Evolutionary conservation across 2,329 filamentous ascomycete genomes (phyloP).

Genomic region (Cadophora malorum): DNA sequence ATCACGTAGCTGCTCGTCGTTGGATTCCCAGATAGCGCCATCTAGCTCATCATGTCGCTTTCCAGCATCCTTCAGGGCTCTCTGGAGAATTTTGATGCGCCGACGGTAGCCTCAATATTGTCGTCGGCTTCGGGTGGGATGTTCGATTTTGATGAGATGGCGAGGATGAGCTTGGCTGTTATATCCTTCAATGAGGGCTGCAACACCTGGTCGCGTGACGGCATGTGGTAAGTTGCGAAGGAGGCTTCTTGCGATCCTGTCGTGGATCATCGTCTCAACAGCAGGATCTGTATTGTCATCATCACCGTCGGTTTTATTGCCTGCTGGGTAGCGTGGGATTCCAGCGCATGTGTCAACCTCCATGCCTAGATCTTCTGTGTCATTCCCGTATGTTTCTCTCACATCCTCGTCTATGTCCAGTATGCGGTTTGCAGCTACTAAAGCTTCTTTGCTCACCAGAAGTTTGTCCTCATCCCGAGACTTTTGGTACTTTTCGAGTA

Average conservation of each 20-base stretch:
- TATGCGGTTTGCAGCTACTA: not conserved
- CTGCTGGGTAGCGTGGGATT: not conserved
- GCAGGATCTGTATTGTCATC: not conserved
- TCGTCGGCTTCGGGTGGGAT: not conserved
- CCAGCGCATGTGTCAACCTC: not conserved
- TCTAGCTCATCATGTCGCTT: not conserved
- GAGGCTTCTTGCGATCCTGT: not conserved
- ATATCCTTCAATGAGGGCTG: not conserved
- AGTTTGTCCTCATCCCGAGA: not conserved
- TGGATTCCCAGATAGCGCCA: not conserved
- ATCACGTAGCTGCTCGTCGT: not conserved
- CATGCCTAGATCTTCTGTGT: not conserved
- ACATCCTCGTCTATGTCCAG: constrained; percentile 12
- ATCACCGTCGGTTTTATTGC: not conserved
- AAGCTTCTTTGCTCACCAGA: not conserved
- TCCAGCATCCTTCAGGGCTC: not conserved
- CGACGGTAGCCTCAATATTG: not conserved
- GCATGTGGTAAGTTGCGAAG: not conserved
- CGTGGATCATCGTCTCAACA: not conserved
- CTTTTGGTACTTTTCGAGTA: not conserved
- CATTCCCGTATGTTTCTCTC: not conserved
- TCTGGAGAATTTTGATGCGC: not conserved
- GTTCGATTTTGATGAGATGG: not conserved
- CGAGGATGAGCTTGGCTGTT: not conserved
- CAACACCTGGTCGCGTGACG: not conserved